Evolutionary conservation across 768 basidiomycete species (phyloP), one percentile per base, ranked within the genome.

Genomic region (Russula sp.): DNA sequence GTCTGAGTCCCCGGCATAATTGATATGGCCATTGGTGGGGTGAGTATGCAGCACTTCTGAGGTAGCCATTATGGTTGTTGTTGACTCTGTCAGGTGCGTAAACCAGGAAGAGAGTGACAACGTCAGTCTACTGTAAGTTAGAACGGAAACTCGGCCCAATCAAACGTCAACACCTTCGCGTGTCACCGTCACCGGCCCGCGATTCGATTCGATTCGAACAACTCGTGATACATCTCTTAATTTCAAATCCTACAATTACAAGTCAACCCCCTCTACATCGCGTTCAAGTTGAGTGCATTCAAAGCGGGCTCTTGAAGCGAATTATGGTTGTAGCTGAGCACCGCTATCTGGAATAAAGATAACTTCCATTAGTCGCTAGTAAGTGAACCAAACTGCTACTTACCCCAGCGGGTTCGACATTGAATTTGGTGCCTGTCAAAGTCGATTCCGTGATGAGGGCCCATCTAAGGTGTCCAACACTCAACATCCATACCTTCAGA

Each of bases 321-420:
- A 66, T 79, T 78, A 75, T 95, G 94, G 68, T 93, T 92, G 73
- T 97, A 96, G 32, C 88, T 82, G 31, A 95, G 77, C 22, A 94
- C 80, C 14, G 88, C 83, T 59, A 94, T 80, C 91, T 92, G 57
- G 20, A 39, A 18, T 52, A 6, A 18, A 13, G 20, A 13, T 31
- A 40, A 22, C 20, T 34, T 34, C n/a, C 27, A 40, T 44, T 20
- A 50, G 22, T 35, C 40, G 6, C 22, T 32, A 20, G 1, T 16
- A 50, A 39, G 56, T 59, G 35, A 68, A 18, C 39, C 34, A 52
- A 8, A 49, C 56, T 57, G 31, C 3, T 13, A 57, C 67, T 42
- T 31, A 68, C 67, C 52, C 67, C 67, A 2, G 51, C 67, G 0
- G 67, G 55, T 59, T 68, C 67, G 20, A 68, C 65, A 16, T 61